Evolutionary conservation across 495 filamentous ascomycete genomes (phyloP), one percentile per base, ranked within the genome.

Genomic region (Trichoderma reesei): DNA sequence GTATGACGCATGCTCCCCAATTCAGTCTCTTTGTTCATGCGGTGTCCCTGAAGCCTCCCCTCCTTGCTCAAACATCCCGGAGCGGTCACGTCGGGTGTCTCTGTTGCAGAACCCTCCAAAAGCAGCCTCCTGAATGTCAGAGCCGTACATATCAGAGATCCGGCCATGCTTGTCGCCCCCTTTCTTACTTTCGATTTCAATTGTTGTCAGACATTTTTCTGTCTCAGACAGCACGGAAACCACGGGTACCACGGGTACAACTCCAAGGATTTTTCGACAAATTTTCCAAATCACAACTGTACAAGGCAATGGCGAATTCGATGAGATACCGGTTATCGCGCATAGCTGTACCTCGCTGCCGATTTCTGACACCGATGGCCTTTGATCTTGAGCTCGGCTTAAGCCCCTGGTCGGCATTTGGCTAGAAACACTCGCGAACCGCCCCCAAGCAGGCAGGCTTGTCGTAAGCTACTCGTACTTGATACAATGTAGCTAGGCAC

Each of bases 381-480:
- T 39, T 39, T 48, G 41, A 13, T 42, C 16, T 42, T 13, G 41
- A 42, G 14, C 44, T 7, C 16, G 44, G 7, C 14, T 18, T 34
- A 26, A 31, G 48, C 48, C 48, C 48, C 48, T 56, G 48, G 48
- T 56, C 48, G 48, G 20, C 42, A 46, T 14, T 46, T 46, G 42
- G 42, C 42, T 14, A 46, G 33, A 56, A 33, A 56, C 9, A 31
- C 20, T 34, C 26, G 20, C 20, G 48, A 56, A 56, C 26, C 18
- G 48, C 48, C 48, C 44, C 48, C 48, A 56, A 56, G 48, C 48
- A 26, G 26, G 26, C 48, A 56, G 20, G 13, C 48, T 56, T 20
- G 20, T 26, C 48, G 48, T 33, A 56, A 56, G 20, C 48, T 48
- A 42, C 11, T 16, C 41, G 26, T 26, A 26, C 26, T 26, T 26